Evolutionary conservation across 2,329 filamentous ascomycete genomes (phyloP).

Genomic region (Cladophialophora exuberans): DNA sequence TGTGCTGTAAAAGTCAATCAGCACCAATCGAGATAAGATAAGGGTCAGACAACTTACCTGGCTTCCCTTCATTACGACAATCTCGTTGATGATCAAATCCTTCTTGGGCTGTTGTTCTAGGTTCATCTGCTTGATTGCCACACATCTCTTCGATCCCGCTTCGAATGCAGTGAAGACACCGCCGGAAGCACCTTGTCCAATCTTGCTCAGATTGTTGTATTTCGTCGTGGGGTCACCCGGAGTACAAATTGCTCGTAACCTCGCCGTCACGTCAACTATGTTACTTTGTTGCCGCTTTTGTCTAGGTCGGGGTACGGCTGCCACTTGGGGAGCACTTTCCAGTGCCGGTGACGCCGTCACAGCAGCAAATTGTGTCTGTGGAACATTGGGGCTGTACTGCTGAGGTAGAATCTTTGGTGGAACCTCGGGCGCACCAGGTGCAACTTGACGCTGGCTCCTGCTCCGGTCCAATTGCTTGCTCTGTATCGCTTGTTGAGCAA

Average conservation of each 20-base stretch:
- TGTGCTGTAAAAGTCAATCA: no score
- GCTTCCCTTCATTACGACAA: constrained; percentile 98
- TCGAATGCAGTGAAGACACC: constrained; percentile 94
- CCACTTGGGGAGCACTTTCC: constrained; percentile 37
- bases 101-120: constrained; percentile 98
- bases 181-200: constrained; percentile 94
- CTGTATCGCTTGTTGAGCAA: constrained; percentile 76
- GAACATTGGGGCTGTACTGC: constrained; percentile 33
- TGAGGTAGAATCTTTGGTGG: constrained; percentile 32
- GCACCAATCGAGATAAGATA: no score
- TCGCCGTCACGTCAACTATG: constrained; percentile 77
- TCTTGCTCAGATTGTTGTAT: constrained; percentile 88
- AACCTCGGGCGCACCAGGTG: constrained; percentile 56
- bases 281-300: constrained; percentile 77
- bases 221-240: constrained; percentile 85
- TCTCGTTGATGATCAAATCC: constrained; percentile 98
- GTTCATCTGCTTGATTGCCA: constrained; percentile 99
- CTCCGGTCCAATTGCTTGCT: constrained; percentile 70
- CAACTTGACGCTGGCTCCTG: constrained; percentile 70
- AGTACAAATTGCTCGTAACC: constrained; percentile 86
- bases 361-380: constrained; percentile 46
- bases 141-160: constrained; percentile 78
- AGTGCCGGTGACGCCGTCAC: constrained; percentile 42
- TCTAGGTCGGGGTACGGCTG: constrained; percentile 55
- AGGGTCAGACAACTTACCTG: no score